Conservation (phyloP, 176 grass and related monocot genomes). For the Aegilops sharonensis region DNA sequence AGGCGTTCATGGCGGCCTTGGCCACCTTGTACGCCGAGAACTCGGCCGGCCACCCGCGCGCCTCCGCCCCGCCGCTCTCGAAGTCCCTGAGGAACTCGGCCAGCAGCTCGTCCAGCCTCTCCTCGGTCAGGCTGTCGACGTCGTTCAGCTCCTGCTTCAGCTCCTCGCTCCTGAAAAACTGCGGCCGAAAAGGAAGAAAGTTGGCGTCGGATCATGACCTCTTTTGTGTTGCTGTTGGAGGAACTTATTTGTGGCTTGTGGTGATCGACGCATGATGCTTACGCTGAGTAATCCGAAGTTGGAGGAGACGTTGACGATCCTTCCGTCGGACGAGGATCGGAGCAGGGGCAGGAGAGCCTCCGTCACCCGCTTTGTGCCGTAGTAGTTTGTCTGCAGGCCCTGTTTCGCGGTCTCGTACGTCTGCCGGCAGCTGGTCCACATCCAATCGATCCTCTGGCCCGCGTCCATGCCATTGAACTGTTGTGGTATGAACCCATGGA, state of each 20-base stretch:
- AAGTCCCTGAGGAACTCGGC: slow-evolving; percentile 47
- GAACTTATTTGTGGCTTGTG: background rate
- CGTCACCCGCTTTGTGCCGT: slow-evolving; percentile 45
- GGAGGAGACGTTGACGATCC: slow-evolving; percentile 64
- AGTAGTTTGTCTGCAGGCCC: slow-evolving; percentile 63
- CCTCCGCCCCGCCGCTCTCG: slow-evolving; percentile 5
- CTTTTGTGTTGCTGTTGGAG: background rate
- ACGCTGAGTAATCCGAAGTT: slow-evolving; percentile 37
- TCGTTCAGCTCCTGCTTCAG: slow-evolving; percentile 44
- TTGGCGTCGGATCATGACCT: background rate
- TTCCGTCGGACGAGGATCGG: slow-evolving; percentile 37
- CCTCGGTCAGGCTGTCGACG: slow-evolving; percentile 38
- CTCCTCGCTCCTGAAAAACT: slow-evolving; percentile 41
- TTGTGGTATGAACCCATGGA: background rate
- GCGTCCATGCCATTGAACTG: slow-evolving; percentile 28
- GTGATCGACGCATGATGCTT: background rate
- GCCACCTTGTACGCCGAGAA: slow-evolving; percentile 49
- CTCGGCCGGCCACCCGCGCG: slow-evolving; percentile 36
- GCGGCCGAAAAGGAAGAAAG: background rate
- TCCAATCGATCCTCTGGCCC: background rate
- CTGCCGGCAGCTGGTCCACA: background rate
- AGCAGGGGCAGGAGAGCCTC: slow-evolving; percentile 52
- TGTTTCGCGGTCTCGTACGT: slow-evolving; percentile 29
- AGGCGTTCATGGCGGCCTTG: slow-evolving; percentile 49
- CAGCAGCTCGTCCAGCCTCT: slow-evolving; percentile 44